phyloP scores from a whole-genome alignment of 2,329 filamentous ascomycete genomes.

The Aspergillus neoniger region DNA sequence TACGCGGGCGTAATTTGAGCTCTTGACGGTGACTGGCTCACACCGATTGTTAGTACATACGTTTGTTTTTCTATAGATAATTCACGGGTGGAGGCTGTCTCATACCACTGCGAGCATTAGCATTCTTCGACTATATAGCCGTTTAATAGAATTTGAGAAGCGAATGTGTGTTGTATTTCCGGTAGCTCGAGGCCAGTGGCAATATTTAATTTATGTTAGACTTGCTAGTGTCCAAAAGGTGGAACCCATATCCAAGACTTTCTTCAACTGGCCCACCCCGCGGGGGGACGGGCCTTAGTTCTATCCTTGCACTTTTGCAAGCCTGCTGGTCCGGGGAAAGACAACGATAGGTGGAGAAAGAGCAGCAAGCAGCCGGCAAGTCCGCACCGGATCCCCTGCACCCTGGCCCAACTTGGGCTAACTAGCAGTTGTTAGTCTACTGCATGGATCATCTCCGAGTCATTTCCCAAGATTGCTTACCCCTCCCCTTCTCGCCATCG shows the following conservation, averaged over 20 bases:
- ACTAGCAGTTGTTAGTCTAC: background rate
- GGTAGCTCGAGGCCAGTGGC: background rate
- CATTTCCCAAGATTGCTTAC: background rate
- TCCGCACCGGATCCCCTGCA: background rate
- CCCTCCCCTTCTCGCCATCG: constrained; percentile 1
- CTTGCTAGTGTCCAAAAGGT: background rate
- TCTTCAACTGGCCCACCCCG: background rate
- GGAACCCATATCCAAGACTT: background rate
- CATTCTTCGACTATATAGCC: constrained; percentile 3
- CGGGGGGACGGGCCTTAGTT: background rate
- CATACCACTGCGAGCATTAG: constrained; percentile 1
- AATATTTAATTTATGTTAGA: no score
- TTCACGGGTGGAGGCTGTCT: constrained; percentile 2
- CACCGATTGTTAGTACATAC: constrained; percentile 13
- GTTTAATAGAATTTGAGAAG: constrained; percentile 3
- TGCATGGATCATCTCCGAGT: constrained; percentile 3
- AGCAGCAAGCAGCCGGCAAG: background rate
- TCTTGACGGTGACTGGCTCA: constrained; percentile 11
- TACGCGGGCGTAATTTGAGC: constrained; percentile 8
- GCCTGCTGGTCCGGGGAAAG: background rate
- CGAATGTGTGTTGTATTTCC: background rate
- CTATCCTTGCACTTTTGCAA: constrained; percentile 7
- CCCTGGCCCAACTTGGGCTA: background rate
- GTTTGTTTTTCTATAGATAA: constrained; percentile 5
- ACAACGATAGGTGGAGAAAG: constrained; percentile 18